phyloP scores from a whole-genome alignment of 345 rosid genomes.

The Syzygium aromaticum region DNA sequence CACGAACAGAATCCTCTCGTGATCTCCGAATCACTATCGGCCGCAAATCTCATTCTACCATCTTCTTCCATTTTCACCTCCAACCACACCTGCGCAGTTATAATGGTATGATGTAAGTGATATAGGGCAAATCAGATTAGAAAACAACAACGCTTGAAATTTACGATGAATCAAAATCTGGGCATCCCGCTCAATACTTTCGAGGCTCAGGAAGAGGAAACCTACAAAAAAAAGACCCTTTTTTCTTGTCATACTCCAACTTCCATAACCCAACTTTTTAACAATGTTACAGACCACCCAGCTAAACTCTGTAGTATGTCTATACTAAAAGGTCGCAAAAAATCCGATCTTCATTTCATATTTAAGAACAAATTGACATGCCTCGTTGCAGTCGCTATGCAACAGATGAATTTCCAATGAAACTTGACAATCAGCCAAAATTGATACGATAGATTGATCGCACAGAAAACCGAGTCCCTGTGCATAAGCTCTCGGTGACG shows the following conservation, averaged over 20 bases:
- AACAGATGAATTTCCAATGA: not conserved
- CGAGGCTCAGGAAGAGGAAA: not conserved
- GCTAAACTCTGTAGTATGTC: not conserved
- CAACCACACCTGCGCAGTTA: constrained; percentile 65
- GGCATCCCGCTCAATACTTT: not conserved
- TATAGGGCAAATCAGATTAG: not conserved
- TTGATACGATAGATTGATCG: not conserved
- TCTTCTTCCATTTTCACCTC: constrained; percentile 47
- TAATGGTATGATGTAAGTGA: not conserved
- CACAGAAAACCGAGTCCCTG: not conserved
- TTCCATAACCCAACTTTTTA: not conserved
- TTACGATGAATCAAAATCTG: not conserved
- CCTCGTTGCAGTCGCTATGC: not conserved
- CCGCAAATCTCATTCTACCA: constrained; percentile 70
- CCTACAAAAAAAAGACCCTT: not conserved
- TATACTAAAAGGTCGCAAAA: not conserved
- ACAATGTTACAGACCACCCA: not conserved
- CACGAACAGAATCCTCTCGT: constrained; percentile 79
- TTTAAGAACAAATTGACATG: not conserved
- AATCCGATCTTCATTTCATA: not conserved
- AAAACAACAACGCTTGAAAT: not conserved
- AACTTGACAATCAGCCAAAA: not conserved
- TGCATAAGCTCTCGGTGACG: not conserved
- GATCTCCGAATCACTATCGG: constrained; percentile 83
- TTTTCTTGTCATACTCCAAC: not conserved